These are phyloP conservation scores for Diaporthe citri DNA, from an alignment of 2,329 filamentous ascomycete genomes.

Conservation along the genomic window DNA sequence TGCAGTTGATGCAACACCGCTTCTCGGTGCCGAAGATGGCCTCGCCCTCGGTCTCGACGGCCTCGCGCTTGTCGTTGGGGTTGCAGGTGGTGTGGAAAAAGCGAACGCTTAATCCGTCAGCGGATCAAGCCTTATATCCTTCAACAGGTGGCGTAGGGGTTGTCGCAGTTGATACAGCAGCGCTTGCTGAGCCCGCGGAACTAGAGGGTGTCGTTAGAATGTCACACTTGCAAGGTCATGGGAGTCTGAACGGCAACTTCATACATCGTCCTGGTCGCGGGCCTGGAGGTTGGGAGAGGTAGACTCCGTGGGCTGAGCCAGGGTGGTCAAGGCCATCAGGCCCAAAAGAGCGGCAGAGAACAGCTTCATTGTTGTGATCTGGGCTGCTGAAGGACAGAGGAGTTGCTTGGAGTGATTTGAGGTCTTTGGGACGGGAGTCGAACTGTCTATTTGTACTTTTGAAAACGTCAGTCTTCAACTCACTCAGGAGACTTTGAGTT, in stretches of 20 bases:
- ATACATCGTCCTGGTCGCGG: neutral
- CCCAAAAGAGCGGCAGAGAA: neutral
- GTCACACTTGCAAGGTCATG: neutral
- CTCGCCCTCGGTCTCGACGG: neutral
- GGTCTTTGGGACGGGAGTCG: neutral
- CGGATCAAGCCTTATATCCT: too few relatives aligned
- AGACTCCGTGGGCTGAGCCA: neutral
- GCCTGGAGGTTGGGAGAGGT: neutral
- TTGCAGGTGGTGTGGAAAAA: neutral
- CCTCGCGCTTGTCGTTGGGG: constrained; percentile 2
- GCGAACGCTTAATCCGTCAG: too few relatives aligned
- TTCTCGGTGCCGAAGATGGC: constrained; percentile 6
- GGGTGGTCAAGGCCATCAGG: neutral
- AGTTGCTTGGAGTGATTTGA: neutral
- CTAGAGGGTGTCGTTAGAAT: neutral
- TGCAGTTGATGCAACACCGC: neutral
- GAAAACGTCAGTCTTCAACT: neutral
- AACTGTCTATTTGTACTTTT: neutral
- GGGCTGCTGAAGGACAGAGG: neutral
- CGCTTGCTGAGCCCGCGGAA: constrained; percentile 7
- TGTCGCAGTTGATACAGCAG: constrained; percentile 13
- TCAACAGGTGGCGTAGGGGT: constrained; percentile 2
- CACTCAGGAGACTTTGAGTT: neutral
- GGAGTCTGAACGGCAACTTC: neutral
- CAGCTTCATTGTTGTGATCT: neutral